Evolutionary conservation across 1,284 basidiomycete species (phyloP).

Genomic region (Sparassis latifolia): DNA sequence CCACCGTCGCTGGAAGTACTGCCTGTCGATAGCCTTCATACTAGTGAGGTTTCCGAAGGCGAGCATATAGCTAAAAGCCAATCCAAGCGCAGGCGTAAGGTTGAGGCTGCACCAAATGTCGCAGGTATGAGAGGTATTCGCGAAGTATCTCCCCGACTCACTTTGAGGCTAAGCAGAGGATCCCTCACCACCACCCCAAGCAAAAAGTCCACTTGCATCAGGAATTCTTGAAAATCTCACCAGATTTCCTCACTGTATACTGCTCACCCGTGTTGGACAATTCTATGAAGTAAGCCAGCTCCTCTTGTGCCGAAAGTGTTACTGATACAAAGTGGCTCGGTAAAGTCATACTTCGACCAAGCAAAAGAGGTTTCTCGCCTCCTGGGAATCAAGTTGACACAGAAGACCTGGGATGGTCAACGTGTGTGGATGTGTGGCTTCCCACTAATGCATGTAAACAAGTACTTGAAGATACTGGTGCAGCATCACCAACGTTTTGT

Average conservation of each 20-base stretch:
- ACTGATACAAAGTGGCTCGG: background rate
- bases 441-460: constrained; percentile 80
- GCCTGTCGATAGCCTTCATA: too few species aligned
- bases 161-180: too few species aligned
- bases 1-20: too few species aligned
- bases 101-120: too few species aligned
- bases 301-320: background rate
- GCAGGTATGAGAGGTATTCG: too few species aligned
- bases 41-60: too few species aligned
- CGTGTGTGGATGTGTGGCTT: constrained; percentile 84
- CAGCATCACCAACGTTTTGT: constrained; percentile 79
- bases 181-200: constrained; percentile 8
- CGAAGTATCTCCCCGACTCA: too few species aligned
- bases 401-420: constrained; percentile 62
- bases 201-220: constrained; percentile 54
- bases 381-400: constrained; percentile 77
- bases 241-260: constrained; percentile 81
- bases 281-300: constrained; percentile 78
- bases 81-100: background rate
- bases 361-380: constrained; percentile 72
- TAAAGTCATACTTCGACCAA: constrained; percentile 90
- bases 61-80: too few species aligned
- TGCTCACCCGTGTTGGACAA: constrained; percentile 87
- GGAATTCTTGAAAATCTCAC: constrained; percentile 68
- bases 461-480: constrained; percentile 81